Percentiles rank a stretch among this genome's conserved stretches.
Evolutionary conservation across 768 basidiomycete species (phyloP).

Genomic region (Tricholoma terreum): DNA sequence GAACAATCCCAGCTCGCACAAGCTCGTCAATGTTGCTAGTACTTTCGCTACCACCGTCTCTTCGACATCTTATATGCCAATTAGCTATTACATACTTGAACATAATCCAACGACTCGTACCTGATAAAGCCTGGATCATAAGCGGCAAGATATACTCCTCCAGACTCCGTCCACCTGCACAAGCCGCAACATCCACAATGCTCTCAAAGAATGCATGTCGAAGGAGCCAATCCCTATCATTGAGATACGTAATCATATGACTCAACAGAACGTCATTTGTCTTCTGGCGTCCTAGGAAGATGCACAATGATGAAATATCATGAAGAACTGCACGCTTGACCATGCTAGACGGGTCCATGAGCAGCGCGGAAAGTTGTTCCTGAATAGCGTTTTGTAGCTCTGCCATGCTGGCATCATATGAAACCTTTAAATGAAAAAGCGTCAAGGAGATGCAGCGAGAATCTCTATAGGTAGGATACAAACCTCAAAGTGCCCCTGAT

Average conservation of each 20-base stretch:
- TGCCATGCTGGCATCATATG: constrained; percentile 83
- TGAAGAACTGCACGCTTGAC: constrained; percentile 90
- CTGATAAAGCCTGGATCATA: constrained; percentile 93
- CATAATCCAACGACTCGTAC: constrained; percentile 37
- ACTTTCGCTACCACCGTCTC: constrained; percentile 93
- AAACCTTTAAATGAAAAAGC: constrained; percentile 51
- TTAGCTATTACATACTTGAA: neutral
- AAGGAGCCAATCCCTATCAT: constrained; percentile 90
- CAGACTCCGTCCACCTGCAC: constrained; percentile 85
- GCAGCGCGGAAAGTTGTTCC: constrained; percentile 80
- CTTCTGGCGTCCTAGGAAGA: constrained; percentile 88
- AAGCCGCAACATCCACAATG: constrained; percentile 92
- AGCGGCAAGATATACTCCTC: constrained; percentile 97
- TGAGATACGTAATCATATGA: constrained; percentile 78
- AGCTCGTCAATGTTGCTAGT: constrained; percentile 78
- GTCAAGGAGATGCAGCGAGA: neutral
- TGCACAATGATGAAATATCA: constrained; percentile 84
- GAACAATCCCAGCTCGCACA: constrained; percentile 88
- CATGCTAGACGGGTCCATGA: constrained; percentile 84
- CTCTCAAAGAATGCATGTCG: constrained; percentile 93
- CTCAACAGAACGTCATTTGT: constrained; percentile 95
- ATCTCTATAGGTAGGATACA: constrained; percentile 9
- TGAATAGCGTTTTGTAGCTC: constrained; percentile 85
- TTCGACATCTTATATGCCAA: constrained; percentile 69
- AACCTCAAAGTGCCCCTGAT: constrained; percentile 81